A percentile compares a stretch with the other conserved stretches of the same genome.
Conservation (phyloP, 2,329 filamentous ascomycete genomes). For the Sporothrix luriei region DNA sequence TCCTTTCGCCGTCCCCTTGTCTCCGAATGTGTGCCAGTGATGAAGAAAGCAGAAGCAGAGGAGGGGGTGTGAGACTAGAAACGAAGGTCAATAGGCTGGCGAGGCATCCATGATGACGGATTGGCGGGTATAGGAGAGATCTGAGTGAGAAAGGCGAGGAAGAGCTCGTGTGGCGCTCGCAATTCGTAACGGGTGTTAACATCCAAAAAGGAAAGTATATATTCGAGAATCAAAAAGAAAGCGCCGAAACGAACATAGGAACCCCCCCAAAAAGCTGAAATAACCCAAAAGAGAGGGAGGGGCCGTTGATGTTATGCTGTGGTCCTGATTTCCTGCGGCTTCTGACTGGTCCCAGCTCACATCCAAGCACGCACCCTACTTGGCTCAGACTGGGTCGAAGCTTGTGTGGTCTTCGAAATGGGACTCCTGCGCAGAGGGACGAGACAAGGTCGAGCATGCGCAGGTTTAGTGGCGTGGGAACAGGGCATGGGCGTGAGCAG, state of each 20-base stretch:
- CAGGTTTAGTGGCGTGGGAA: constrained; percentile 20
- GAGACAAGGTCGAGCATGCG: constrained; percentile 21
- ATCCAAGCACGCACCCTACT: background rate
- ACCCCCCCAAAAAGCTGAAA: background rate
- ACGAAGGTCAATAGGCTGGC: constrained; percentile 4
- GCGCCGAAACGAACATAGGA: background rate
- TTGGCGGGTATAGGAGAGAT: background rate
- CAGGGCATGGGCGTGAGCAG: background rate
- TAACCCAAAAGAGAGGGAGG: constrained; percentile 4
- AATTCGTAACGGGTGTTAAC: background rate
- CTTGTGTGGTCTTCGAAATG: constrained; percentile 24
- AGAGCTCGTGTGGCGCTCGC: constrained; percentile 4
- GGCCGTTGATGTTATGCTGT: constrained; percentile 17
- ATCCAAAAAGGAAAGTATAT: background rate
- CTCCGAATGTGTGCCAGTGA: background rate
- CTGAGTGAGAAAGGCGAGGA: background rate
- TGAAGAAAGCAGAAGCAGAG: constrained; percentile 8
- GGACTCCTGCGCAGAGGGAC: constrained; percentile 18
- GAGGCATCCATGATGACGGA: constrained; percentile 4
- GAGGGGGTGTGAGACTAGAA: constrained; percentile 24
- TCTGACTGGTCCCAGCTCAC: constrained; percentile 14
- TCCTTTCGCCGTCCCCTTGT: constrained; percentile 18
- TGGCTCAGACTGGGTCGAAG: constrained; percentile 5
- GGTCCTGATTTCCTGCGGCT: background rate
- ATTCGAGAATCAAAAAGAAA: background rate